Evolutionary conservation across 2,329 filamentous ascomycete genomes (phyloP).

Genomic region (Simplicillium aogashimaense): DNA sequence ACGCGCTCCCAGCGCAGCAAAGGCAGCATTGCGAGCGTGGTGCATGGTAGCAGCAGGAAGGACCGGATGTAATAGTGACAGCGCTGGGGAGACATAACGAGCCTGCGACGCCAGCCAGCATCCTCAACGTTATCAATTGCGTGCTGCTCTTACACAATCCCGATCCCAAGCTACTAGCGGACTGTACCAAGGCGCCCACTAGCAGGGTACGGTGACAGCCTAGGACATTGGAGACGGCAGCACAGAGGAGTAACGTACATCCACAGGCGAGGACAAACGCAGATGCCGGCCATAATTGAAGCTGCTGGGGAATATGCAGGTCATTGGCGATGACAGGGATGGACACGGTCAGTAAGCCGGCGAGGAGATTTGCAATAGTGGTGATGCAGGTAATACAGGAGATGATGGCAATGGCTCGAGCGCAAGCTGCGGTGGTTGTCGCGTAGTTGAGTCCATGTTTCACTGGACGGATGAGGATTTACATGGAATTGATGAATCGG

Average conservation of each 20-base stretch:
- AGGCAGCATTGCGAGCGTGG: conserved; percentile 27
- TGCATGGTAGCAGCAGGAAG: too few relatives aligned
- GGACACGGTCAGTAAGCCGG: background rate
- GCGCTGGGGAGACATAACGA: conserved; percentile 14
- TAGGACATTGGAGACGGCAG: conserved; percentile 2
- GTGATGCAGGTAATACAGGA: background rate
- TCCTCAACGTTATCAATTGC: conserved; percentile 16
- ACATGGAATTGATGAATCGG: too few relatives aligned
- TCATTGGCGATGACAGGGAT: background rate
- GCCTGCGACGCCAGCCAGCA: conserved; percentile 15
- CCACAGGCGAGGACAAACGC: conserved; percentile 2
- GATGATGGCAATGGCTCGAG: background rate
- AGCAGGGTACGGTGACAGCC: background rate
- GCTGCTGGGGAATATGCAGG: background rate
- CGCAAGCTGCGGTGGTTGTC: too few relatives aligned
- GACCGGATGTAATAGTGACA: conserved; percentile 13
- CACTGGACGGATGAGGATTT: too few relatives aligned
- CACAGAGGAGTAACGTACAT: conserved; percentile 4
- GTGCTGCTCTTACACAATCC: background rate
- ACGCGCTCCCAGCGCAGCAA: conserved; percentile 33
- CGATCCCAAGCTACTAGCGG: background rate
- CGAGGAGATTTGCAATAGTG: background rate
- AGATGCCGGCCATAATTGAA: background rate
- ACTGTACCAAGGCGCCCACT: background rate
- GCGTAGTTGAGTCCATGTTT: too few relatives aligned